Base-by-base conservation (phyloP, 2,329 filamentous ascomycete genomes). In the Fusarium aywerte region DNA sequence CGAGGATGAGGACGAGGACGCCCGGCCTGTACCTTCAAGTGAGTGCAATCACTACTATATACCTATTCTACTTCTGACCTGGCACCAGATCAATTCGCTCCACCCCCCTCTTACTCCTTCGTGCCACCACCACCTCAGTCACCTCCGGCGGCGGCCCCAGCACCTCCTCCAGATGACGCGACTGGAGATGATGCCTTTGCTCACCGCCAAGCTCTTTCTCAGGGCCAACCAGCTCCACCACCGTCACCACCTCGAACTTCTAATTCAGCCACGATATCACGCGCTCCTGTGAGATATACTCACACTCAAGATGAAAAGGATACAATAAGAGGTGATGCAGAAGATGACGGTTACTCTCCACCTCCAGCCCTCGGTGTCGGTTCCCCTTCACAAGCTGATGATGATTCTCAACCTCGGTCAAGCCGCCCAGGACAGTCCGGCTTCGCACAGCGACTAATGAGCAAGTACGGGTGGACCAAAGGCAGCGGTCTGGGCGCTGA, bases 401-500 rank as follows among this genome's bases (percentile, higher is more conserved):
- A 76, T 13, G 76, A 82, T 16, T 45, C 67, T 33, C 85, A 81
- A 16, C 64, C 59, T 45, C 86, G 87, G 35, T 90, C 89, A 39
- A 87, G 82, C 57, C 88, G 89, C 4, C 93, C 93, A 0, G 92
- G 93, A 16, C 92, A 97, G 77, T 87, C 89, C 67, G 92, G 90
- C 50, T 97, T 97, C 77, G 96, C 93, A 1, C 88, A 93, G 69
- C 90, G 93, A 32, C 86, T 98, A 56, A 93, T 99, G 88, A 87
- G 88, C 63, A 98, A 97, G 76, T 96, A 97, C 80, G 96, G 96
- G 55, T 98, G 94, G 92, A 90, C 89, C 33, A 90, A 94, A 74
- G 96, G 96, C 23, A 86, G 90, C 65, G 96, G 96, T 20, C 87
- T 99, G 5, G 96, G 96, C 69, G 93, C 92, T 16, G 87, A 90